Base-by-base conservation (phyloP, 495 filamentous ascomycete species). In the Xylaria flabelliformis region DNA sequence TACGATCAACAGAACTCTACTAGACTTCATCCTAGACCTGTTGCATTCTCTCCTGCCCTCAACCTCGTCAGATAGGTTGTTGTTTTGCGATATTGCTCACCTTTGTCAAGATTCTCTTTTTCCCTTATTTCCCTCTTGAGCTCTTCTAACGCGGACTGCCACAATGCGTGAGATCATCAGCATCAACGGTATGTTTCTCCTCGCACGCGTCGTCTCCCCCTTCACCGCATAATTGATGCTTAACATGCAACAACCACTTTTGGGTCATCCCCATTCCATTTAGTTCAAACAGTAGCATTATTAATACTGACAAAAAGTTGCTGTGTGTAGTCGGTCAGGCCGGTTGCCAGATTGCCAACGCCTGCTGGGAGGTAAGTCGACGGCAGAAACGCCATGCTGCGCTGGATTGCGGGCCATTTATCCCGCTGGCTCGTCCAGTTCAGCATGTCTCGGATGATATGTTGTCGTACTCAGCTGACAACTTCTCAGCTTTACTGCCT, bases 301-400 rank as follows among this genome's bases (percentile, higher is more conserved):
- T 51, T 19, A 34, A 72, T 83, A 72, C 83, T 86, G 71, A 87
- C 77, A 21, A 74, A 21, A 74, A 61, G 72, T 4, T 70, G 64
- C 75, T 80, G 78, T 81, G 69, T 83, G 87, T 80, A 99, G 96
- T 99, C 86, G 96, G 96, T 86, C 96, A 99, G 89, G 96, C 96
- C 81, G 96, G 96, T 91, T 98, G 97, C 90, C 96, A 99, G 85
- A 99, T 99, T 83, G 96, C 95, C 84, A 99, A 99, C 87, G 96
- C 97, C 75, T 99, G 97, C 90, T 99, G 96, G 96, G 96, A 99
- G 95, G 96, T 99, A 88, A 85, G 92, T 84, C 77, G 77, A 51
- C 34, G 26, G 53, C 21, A 59, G 50, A 34, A 66, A 24, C 61
- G 21, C 4, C 51, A 21, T 46, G 55, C 44, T 29, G n/a, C 51